Evolutionary conservation across 2,329 filamentous ascomycete genomes (phyloP).

Genomic region (Truncatella angustata): DNA sequence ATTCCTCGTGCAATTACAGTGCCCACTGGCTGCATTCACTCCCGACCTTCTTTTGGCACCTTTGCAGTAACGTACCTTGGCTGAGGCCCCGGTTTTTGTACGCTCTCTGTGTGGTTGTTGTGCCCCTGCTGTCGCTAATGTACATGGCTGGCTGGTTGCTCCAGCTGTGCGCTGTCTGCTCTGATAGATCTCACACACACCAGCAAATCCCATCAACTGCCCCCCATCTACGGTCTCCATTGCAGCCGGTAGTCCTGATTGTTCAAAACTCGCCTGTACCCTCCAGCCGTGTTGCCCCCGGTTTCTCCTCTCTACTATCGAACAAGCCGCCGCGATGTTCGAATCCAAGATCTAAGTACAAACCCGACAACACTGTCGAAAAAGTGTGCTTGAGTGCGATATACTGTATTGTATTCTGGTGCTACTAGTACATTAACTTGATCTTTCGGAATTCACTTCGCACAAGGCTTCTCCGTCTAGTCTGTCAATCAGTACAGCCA

Average conservation of each 20-base stretch:
- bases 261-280: conserved; percentile 34
- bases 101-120: not conserved
- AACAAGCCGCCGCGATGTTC: conserved; percentile 55
- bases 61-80: not conserved
- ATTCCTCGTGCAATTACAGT: not conserved
- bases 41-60: not conserved
- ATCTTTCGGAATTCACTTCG: conserved; percentile 11
- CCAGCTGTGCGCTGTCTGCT: not conserved
- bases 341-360: conserved; percentile 45
- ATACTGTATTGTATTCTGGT: conserved; percentile 20
- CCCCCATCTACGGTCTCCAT: not conserved
- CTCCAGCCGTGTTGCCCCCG: conserved; percentile 22
- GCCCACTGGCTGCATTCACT: not conserved
- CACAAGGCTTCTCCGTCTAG: conserved; percentile 15
- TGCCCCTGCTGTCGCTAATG: conserved; percentile 5
- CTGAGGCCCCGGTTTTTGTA: conserved; percentile 2
- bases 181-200: not conserved
- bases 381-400: conserved; percentile 43
- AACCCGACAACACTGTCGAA: conserved; percentile 47
- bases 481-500: conserved; percentile 11
- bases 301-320: conserved; percentile 39
- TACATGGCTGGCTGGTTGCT: not conserved
- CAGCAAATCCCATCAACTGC: not conserved
- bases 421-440: conserved; percentile 13
- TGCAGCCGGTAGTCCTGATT: conserved; percentile 6